These are phyloP conservation scores for Pyricularia grisea DNA, from an alignment of 2,329 filamentous ascomycete species.

Conservation along the genomic window DNA sequence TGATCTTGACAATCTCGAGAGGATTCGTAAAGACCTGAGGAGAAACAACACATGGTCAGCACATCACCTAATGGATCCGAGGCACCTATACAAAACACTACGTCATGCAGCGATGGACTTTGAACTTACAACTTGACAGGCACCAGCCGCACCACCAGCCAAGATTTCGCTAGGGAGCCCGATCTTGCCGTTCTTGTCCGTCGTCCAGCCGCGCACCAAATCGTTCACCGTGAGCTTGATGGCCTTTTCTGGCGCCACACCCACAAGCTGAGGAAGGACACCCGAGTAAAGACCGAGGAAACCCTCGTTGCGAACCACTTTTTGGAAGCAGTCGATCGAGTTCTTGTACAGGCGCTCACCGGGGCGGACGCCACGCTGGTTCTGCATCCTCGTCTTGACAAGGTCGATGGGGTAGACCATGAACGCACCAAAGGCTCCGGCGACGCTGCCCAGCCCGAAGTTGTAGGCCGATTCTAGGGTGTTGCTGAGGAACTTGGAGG, in stretches of 20 bases:
- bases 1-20: conserved; percentile 98
- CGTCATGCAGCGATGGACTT: background rate
- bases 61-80: too few species aligned
- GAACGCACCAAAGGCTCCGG: conserved; percentile 95
- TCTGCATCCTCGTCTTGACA: conserved; percentile 98
- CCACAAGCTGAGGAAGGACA: conserved; percentile 87
- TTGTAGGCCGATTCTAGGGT: conserved; percentile 76
- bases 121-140: conserved; percentile 81
- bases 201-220: conserved; percentile 68
- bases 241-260: conserved; percentile 97
- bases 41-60: conserved; percentile 7
- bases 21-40: conserved; percentile 88
- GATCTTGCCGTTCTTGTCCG: conserved; percentile 67
- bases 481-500: conserved; percentile 49
- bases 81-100: background rate
- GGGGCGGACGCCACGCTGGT: conserved; percentile 75
- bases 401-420: conserved; percentile 99
- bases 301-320: conserved; percentile 89
- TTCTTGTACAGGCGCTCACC: conserved; percentile 94
- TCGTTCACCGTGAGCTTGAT: conserved; percentile 99
- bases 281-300: conserved; percentile 86
- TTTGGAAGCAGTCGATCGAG: conserved; percentile 88
- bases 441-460: conserved; percentile 80
- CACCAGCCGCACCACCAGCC: conserved; percentile 82
- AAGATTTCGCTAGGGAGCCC: conserved; percentile 63